phyloP scores from a whole-genome alignment of 2,329 filamentous ascomycete species.

The Colletotrichum truncatum region DNA sequence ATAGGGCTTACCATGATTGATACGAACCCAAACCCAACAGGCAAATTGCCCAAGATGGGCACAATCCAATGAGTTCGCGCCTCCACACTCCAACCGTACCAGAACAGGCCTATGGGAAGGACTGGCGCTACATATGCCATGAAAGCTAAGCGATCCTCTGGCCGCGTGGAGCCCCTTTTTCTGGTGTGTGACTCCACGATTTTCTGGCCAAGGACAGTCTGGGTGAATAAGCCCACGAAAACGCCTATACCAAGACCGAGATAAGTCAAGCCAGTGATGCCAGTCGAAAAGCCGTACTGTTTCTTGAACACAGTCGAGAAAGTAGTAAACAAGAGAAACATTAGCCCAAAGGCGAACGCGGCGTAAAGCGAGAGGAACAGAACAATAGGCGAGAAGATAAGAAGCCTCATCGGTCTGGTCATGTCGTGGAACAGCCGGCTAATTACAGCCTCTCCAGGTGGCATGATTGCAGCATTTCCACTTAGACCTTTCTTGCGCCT shows the following conservation, averaged over 20 bases:
- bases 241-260: conserved; percentile 7
- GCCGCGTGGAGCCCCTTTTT: neutral
- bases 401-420: too few relatives aligned
- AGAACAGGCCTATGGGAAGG: conserved; percentile 52
- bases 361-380: conserved; percentile 47
- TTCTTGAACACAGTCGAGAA: conserved; percentile 55
- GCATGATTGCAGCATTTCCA: too few relatives aligned
- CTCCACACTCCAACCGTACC: conserved; percentile 67
- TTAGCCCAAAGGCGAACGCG: conserved; percentile 55
- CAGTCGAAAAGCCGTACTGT: conserved; percentile 44
- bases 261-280: conserved; percentile 24
- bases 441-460: too few relatives aligned
- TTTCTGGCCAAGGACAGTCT: neutral
- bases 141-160: neutral
- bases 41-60: conserved; percentile 64
- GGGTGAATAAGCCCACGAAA: neutral
- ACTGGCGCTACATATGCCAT: neutral
- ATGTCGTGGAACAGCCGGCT: too few relatives aligned
- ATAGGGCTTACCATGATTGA: neutral
- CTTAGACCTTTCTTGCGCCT: too few relatives aligned
- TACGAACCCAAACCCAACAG: conserved; percentile 59
- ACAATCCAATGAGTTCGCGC: conserved; percentile 64
- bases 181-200: neutral
- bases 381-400: neutral
- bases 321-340: conserved; percentile 61